Base-by-base conservation (phyloP, 1,284 basidiomycete species). In the Ganoderma meredithae region DNA sequence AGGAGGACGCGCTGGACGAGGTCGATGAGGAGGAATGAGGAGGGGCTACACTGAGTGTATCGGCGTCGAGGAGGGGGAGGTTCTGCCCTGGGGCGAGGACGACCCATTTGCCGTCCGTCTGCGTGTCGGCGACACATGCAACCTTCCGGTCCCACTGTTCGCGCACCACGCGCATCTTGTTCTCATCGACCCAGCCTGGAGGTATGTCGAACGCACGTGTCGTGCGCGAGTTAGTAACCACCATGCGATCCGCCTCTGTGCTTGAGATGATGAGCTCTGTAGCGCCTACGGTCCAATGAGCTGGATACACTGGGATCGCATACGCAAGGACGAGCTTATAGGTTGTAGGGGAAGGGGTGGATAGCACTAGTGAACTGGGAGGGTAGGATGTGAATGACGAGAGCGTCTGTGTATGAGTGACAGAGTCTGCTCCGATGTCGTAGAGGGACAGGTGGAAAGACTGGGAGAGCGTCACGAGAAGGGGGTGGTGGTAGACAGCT, bases 51-150 rank as follows among this genome's bases (percentile, higher is more conserved):
- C 31, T 39, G 39, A n/a, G 39, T 22, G n/a, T 22, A 22, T 47
- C n/a, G n/a, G 8, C n/a, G 44, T 22, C n/a, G 44, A 25, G 33
- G 19, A 40, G 33, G 22, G 63, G 40, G 0, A 65, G 31, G 7
- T 59, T 55, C 36, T 87, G 83, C 1, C 83, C 87, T 7, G 91
- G 88, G 9, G 90, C 92, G 58, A 95, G 83, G 10, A 94, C 89
- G 60, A 95, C 88, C 90, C 92, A 95, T 81, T 92, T 93, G 9
- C 93, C 93, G 74, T 94, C 93, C 9, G 92, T 93, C 74, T 92
- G 88, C 17, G 86, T 89, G 70, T 88, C 90, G 25, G 88, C 86
- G 40, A 94, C 88, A 17, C 83, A 81, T 47, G 82, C 79, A 15
- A 94, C 85, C 77, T 92, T 93, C 68, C 92, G 89, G 31, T 84